Evolutionary conservation across 169 alveolate genomes (phyloP).

Genomic region (Plasmodium fragile): DNA sequence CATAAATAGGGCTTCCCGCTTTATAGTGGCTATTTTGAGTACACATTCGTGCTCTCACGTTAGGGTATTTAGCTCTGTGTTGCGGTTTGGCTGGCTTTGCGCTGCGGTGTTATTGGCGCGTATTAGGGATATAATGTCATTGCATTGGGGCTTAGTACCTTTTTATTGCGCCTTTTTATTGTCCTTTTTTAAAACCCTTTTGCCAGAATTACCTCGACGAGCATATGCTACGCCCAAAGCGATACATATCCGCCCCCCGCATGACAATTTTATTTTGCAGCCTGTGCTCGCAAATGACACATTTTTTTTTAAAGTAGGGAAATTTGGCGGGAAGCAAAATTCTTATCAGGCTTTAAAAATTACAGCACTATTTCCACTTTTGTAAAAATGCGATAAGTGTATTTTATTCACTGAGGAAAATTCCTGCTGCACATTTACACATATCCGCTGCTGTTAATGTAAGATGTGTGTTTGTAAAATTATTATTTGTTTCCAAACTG

Average conservation of each 20-base stretch:
- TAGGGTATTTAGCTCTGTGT: background rate
- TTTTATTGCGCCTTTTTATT: background rate
- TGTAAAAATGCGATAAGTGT: background rate
- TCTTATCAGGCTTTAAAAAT: background rate
- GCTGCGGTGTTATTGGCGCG: background rate
- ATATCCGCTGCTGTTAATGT: background rate
- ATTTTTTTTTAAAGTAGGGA: background rate
- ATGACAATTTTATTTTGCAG: slow-evolving; percentile 2
- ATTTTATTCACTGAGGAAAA: background rate
- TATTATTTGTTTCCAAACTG: background rate
- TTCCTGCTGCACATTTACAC: background rate
- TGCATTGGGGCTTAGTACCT: background rate
- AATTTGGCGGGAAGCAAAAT: background rate
- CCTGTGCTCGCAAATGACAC: background rate
- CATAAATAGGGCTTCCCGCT: background rate
- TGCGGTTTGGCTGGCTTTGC: background rate
- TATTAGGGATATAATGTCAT: background rate
- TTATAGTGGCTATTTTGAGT: slow-evolving; percentile 17
- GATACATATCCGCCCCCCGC: background rate
- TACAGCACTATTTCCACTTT: slow-evolving; percentile 2
- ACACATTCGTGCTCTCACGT: slow-evolving; percentile 4
- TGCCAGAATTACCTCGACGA: slow-evolving; percentile 5
- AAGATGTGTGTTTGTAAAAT: background rate
- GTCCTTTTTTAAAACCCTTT: background rate
- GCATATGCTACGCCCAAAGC: background rate